Percentiles rank a stretch among this genome's conserved stretches.
Conservation (phyloP, 2,329 filamentous ascomycete species). For the Aaosphaeria pasadenensis region DNA sequence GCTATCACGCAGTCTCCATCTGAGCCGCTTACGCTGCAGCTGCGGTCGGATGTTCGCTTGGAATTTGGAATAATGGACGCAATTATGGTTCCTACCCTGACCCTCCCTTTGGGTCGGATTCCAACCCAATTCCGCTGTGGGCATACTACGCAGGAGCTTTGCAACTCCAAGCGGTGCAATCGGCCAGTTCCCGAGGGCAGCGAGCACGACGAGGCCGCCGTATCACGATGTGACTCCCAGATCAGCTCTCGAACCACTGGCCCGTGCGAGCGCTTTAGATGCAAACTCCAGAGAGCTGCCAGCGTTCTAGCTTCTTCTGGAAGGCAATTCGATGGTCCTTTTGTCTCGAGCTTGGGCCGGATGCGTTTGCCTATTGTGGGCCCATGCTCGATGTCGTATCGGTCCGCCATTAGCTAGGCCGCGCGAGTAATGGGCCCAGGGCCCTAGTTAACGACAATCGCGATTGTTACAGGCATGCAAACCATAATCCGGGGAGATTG, state of each 20-base stretch:
- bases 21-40: too few relatives aligned
- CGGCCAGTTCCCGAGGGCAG: slow-evolving; percentile 18
- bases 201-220: slow-evolving; percentile 23
- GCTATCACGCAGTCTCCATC: too few relatives aligned
- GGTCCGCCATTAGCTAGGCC: slow-evolving; percentile 11
- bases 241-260: slow-evolving; percentile 32
- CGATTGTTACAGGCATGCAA: slow-evolving; percentile 17
- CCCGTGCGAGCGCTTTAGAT: slow-evolving; percentile 25
- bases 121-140: too few relatives aligned
- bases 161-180: slow-evolving; percentile 14
- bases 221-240: slow-evolving; percentile 20
- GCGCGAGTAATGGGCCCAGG: slow-evolving; percentile 30
- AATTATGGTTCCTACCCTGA: too few relatives aligned
- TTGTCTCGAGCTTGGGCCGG: slow-evolving; percentile 17
- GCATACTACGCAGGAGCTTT: neutral
- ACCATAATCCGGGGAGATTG: slow-evolving; percentile 18
- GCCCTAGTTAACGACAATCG: slow-evolving; percentile 14
- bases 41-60: too few relatives aligned
- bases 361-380: slow-evolving; percentile 15
- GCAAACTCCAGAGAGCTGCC: slow-evolving; percentile 20
- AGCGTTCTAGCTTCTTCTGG: slow-evolving; percentile 16
- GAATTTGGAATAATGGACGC: too few relatives aligned
- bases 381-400: slow-evolving; percentile 6
- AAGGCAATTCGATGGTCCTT: slow-evolving; percentile 14
- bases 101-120: too few relatives aligned